Base-by-base conservation (phyloP, 176 grass and related monocot species). In the Ampelocalamus luodianensis region DNA sequence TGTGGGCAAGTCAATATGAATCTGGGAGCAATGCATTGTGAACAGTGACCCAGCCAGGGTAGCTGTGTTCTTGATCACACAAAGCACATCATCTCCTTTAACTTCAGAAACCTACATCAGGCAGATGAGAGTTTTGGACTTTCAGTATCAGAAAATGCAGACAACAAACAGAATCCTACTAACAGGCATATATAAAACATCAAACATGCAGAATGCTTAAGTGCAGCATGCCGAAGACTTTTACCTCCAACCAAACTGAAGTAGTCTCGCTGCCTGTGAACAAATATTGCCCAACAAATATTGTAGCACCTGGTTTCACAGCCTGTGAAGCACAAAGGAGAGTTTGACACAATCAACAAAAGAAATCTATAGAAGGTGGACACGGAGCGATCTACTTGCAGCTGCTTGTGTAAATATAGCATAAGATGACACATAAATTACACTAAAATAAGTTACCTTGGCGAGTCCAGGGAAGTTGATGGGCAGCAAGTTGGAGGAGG, bases 251-350 rank as follows among this genome's bases (percentile, higher is more conserved):
- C 97, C 97, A 99, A 79, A 96, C 97, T 72, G 93, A 99, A 78
- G 97, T 96, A 76, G 97, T 99, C 84, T 99, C 97, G 43, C 97
- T 99, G 16, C 97, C 97, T n/a, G 97, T 99, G 88, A 96, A 99
- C 88, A 99, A 88, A 65, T 99, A 99, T 82, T 99, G 93, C 1
- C 97, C 97, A 15, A 99, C 93, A 80, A 99, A 99, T 89, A 99
- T 99, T 4, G 97, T 96, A 73, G 87, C 97, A 43, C 93, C 93
- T 39, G 91, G 93, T 40, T 84, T 96, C 74, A 96, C 61, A 60
- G 93, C 92, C 97, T 96, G 88, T 65, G 86, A 83, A 17, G 55
- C 43, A 79, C 23, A 62, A 8, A 20, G 18, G n/a, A 11, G 9
- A 60, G 8, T 23, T 60, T 56, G 5, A 7, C 51, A 77, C 23